Evolutionary conservation across 2,329 filamentous ascomycete genomes (phyloP).

Genomic region (Leptographium wingfieldii): DNA sequence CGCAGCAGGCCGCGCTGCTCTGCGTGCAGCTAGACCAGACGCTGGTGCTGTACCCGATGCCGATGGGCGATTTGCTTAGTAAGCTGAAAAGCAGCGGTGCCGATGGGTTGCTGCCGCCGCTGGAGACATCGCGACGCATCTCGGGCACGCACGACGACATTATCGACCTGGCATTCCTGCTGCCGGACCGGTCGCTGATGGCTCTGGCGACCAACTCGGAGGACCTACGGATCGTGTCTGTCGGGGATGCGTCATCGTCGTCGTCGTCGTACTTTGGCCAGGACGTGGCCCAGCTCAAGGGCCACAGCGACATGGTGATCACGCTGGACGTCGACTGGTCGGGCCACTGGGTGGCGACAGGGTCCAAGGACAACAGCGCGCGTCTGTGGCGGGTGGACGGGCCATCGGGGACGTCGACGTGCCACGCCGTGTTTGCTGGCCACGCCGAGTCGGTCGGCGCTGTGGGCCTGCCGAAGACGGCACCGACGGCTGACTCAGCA

Average conservation of each 20-base stretch:
- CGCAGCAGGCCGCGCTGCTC: conserved; percentile 56
- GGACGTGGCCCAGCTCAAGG: conserved; percentile 73
- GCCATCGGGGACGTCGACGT: conserved; percentile 18
- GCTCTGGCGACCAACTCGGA: conserved; percentile 93
- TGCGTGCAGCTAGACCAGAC: conserved; percentile 75
- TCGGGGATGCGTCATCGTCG: conserved; percentile 7
- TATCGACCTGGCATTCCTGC: conserved; percentile 81
- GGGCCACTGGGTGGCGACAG: conserved; percentile 90
- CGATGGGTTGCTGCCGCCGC: conserved; percentile 19
- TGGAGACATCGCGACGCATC: conserved; percentile 57
- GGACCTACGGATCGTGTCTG: conserved; percentile 74
- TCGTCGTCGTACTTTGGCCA: conserved; percentile 64
- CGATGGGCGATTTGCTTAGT: conserved; percentile 15
- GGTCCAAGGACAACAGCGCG: conserved; percentile 92
- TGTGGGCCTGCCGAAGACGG: conserved; percentile 63
- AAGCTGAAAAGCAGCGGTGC: not conserved
- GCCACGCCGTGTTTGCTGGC: conserved; percentile 55
- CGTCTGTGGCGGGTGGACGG: conserved; percentile 71
- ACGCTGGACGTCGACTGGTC: conserved; percentile 93
- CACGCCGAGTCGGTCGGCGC: conserved; percentile 92
- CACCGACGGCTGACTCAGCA: conserved; percentile 55
- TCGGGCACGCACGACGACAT: conserved; percentile 97
- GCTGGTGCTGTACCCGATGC: conserved; percentile 1
- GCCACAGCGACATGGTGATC: conserved; percentile 92
- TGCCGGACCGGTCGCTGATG: conserved; percentile 66